These are phyloP conservation scores for Ophiostoma sp. DNA, from an alignment of 2,329 filamentous ascomycete genomes.

Conservation along the genomic window DNA sequence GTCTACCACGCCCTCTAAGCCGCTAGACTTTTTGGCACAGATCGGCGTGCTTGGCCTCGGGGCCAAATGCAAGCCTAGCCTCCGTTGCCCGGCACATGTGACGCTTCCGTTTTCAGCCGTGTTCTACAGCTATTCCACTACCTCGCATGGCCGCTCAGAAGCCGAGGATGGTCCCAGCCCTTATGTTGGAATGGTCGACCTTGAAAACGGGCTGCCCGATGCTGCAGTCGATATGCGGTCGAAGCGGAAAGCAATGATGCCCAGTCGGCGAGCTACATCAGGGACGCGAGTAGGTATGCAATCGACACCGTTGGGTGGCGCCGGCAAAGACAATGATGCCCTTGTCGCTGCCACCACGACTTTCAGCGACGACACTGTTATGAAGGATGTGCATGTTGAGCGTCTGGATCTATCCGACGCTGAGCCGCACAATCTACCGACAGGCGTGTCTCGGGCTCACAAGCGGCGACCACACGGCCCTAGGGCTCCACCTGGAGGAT, in stretches of 20 bases:
- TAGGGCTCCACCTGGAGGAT: conserved; percentile 71
- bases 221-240: conserved; percentile 44
- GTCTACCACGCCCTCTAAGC: conserved; percentile 92
- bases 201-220: conserved; percentile 70
- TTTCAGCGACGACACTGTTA: background rate
- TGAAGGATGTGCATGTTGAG: conserved; percentile 19
- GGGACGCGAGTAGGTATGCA: background rate
- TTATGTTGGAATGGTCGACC: conserved; percentile 87
- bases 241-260: conserved; percentile 42
- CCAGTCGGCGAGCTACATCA: conserved; percentile 36
- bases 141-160: conserved; percentile 56
- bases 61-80: conserved; percentile 70
- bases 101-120: conserved; percentile 88
- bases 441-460: conserved; percentile 26
- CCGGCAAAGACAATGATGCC: background rate
- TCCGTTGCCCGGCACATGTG: conserved; percentile 85
- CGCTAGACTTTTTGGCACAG: conserved; percentile 87
- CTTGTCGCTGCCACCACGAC: background rate
- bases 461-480: conserved; percentile 51
- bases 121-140: conserved; percentile 85
- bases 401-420: conserved; percentile 20
- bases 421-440: conserved; percentile 29
- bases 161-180: conserved; percentile 85
- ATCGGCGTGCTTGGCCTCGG: conserved; percentile 89
- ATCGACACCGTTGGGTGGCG: background rate